phyloP scores from a whole-genome alignment of 164 flowering plant genomes.

The Kingdonia uniflora region DNA sequence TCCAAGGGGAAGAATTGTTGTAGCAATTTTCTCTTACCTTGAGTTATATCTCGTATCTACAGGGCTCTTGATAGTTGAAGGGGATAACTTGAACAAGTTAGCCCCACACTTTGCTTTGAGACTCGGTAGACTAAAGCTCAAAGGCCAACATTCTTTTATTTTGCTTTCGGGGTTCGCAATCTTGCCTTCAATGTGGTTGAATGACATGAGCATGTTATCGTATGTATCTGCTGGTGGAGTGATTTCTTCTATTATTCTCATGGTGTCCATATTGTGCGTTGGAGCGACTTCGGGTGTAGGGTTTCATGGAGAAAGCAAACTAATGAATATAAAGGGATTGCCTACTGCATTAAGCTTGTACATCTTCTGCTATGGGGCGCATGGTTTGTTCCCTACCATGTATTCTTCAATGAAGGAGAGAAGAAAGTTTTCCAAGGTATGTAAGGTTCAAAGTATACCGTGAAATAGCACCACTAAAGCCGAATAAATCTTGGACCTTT shows the following conservation, averaged over 20 bases:
- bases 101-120: conserved; percentile 25
- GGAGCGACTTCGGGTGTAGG: conserved; percentile 10
- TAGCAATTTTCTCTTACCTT: conserved; percentile 33
- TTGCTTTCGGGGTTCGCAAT: conserved; percentile 28
- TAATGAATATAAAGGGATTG: conserved; percentile 7
- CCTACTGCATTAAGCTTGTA: conserved; percentile 12
- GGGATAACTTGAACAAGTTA: conserved; percentile 38
- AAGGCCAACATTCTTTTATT: conserved; percentile 28
- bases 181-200: conserved; percentile 41
- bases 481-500: neutral
- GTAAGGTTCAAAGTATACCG: neutral
- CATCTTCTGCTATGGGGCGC: conserved; percentile 16
- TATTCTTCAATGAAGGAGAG: conserved; percentile 21
- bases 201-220: conserved; percentile 27
- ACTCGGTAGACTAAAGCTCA: conserved; percentile 13
- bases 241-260: conserved; percentile 26
- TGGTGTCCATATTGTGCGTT: conserved; percentile 18
- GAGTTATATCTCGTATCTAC: conserved; percentile 39
- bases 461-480: neutral
- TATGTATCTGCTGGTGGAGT: conserved; percentile 49
- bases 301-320: conserved; percentile 5
- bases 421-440: conserved; percentile 18
- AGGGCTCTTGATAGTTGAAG: conserved; percentile 48
- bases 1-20: conserved; percentile 25
- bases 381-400: conserved; percentile 19